Base-by-base conservation (phyloP, 495 filamentous ascomycete genomes). In the Aspergillus nanangensis region DNA sequence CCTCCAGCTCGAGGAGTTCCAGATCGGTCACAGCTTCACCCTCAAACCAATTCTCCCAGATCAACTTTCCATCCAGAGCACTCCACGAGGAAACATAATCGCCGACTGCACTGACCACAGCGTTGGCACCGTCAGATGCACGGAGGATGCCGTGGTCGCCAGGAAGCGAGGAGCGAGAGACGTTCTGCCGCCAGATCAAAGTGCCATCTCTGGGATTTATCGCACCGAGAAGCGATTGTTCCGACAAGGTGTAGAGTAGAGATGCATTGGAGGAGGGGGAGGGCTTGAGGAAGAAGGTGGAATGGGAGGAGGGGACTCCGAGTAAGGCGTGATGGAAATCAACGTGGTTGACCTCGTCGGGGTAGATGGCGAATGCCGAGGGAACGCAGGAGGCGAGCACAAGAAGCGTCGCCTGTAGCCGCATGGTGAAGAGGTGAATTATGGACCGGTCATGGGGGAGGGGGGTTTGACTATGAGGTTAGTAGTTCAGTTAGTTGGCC, bases 281-380 rank as follows among this genome's bases (percentile, higher is more conserved):
- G 10, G 93, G 94, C 48, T 82, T 82, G 68, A 96, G 90, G 78
- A 97, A 96, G 77, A 99, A 96, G 40, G 90, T 95, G 29, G 88
- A 87, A 34, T 86, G 78, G 62, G 77, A 69, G 54, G 85, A 82
- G 47, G 94, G 90, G 14, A 84, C 62, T 52, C 93, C 93, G 55
- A 97, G 71, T 31, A 97, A 82, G 41, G 86, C 80, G 69, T 92
- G 82, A 68, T 97, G 94, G 75, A 87, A 97, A 70, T 99, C 93
- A 62, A 90, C 78, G 58, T 88, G 80, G 70, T 84, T 88, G 58
- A 95, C 90, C 60, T 97, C 93, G 58, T 99, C 93, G 40, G 78
- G 71, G 71, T 86, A 95, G 51, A 97, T 83, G 55, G 89, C 91
- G 46, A 53, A 47, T 48, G 58, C 56, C 32, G 66, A 63, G 38